Evolutionary conservation across 169 alveolate species (phyloP).

Genomic region (Cryptosporidium viatorum): DNA sequence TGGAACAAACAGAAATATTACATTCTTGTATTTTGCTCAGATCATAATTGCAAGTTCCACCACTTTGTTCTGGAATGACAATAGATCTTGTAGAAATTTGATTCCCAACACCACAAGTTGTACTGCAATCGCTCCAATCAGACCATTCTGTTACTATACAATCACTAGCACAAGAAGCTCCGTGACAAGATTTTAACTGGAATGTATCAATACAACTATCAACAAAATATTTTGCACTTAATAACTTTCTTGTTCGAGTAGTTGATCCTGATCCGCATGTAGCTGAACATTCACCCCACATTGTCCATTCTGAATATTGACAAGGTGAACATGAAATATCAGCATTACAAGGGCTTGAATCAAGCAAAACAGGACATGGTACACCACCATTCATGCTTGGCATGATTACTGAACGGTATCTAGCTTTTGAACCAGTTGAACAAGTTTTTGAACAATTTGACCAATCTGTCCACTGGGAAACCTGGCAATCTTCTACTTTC

Average conservation of each 20-base stretch:
- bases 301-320: conserved; percentile 12
- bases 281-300: conserved; percentile 33
- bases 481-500: conserved; percentile 78
- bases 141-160: conserved; percentile 76
- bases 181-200: conserved; percentile 48
- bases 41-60: conserved; percentile 40
- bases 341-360: conserved; percentile 33
- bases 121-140: conserved; percentile 70
- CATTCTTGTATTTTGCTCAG: conserved; percentile 31
- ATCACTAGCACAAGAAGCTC: conserved; percentile 37
- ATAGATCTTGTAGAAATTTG: conserved; percentile 48
- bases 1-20: conserved; percentile 6
- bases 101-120: conserved; percentile 54
- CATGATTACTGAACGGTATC: conserved; percentile 65
- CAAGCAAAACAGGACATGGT: conserved; percentile 38
- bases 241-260: conserved; percentile 74
- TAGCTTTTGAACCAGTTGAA: conserved; percentile 45
- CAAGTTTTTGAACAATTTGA: conserved; percentile 76
- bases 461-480: conserved; percentile 81
- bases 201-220: conserved; percentile 52
- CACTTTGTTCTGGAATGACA: conserved; percentile 26
- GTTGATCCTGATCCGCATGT: conserved; percentile 64
- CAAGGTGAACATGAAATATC: conserved; percentile 64
- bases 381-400: conserved; percentile 62
- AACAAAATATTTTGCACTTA: conserved; percentile 2